Conservation (phyloP, 2,329 filamentous ascomycete genomes). For the Cladosporium sp. region DNA sequence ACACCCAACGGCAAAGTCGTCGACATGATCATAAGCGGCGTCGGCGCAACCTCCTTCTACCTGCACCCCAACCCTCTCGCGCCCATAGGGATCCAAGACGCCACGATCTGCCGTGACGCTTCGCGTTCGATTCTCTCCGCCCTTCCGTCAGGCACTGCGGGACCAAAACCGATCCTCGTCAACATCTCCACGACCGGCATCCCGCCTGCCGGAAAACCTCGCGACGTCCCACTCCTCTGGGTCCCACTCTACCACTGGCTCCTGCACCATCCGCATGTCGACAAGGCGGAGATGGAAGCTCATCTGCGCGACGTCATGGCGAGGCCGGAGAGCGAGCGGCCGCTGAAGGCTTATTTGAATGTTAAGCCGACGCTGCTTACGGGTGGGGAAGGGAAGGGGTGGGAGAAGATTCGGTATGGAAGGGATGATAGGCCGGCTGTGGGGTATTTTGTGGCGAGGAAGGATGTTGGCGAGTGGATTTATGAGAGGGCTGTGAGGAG, state of each 20-base stretch:
- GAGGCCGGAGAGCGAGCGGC: constrained; percentile 18
- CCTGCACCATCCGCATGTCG: constrained; percentile 34
- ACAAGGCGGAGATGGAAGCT: constrained; percentile 36
- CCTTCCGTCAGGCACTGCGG: constrained; percentile 19
- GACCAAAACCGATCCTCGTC: constrained; percentile 28
- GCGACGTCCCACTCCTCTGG: constrained; percentile 35
- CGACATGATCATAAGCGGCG: constrained; percentile 44
- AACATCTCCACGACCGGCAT: constrained; percentile 38
- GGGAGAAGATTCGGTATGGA: constrained; percentile 30
- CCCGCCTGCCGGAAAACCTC: constrained; percentile 18
- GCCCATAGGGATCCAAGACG: constrained; percentile 22
- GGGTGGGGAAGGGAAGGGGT: constrained; percentile 27
- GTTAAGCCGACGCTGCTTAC: constrained; percentile 36
- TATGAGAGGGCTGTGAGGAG: constrained; percentile 31
- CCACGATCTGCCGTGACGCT: constrained; percentile 32
- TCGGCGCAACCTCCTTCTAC: constrained; percentile 34
- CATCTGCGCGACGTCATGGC: constrained; percentile 25
- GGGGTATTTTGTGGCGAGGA: constrained; percentile 35
- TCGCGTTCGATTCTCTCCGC: constrained; percentile 30
- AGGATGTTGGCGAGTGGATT: constrained; percentile 38
- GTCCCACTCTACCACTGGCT: constrained; percentile 33
- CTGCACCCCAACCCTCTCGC: constrained; percentile 8
- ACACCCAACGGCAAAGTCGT: constrained; percentile 29
- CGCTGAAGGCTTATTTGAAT: constrained; percentile 26
- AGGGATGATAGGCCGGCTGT: constrained; percentile 30